A percentile compares a stretch with the other conserved stretches of the same genome.
Conservation (phyloP, 23 red algal species). For the Chondrus crispus region DNA sequence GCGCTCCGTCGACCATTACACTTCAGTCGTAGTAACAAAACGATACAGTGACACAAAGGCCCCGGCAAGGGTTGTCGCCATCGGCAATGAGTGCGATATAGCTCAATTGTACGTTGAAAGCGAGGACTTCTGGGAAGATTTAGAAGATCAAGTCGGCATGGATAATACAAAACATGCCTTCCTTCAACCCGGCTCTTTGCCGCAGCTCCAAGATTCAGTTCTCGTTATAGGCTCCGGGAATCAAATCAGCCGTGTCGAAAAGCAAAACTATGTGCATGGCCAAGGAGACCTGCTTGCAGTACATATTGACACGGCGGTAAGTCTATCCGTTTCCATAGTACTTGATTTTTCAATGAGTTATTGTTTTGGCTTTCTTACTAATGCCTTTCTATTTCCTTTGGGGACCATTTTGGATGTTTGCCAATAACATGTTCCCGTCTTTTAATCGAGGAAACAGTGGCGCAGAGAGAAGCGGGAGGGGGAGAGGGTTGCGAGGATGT, state of each 20-base stretch:
- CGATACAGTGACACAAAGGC: constrained; percentile 78
- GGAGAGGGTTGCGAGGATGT: too few species aligned
- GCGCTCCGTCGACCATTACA: constrained; percentile 87
- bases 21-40: constrained; percentile 81
- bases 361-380: too few species aligned
- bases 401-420: too few species aligned
- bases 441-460: too few species aligned
- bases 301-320: constrained; percentile 89
- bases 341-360: too few species aligned
- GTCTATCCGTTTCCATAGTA: too few species aligned
- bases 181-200: constrained; percentile 69
- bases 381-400: too few species aligned
- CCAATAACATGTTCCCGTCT: too few species aligned
- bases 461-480: too few species aligned
- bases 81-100: constrained; percentile 96
- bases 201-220: constrained; percentile 72
- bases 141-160: not conserved
- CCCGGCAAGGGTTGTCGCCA: constrained; percentile 61
- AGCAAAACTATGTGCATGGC: constrained; percentile 82
- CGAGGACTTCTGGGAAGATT: constrained; percentile 76
- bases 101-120: constrained; percentile 86
- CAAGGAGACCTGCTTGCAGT: constrained; percentile 81
- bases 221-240: constrained; percentile 84
- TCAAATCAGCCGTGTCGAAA: constrained; percentile 81
- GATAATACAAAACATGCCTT: not conserved